These are phyloP conservation scores for Atkinsonella hypoxylon DNA, from an alignment of 2,329 filamentous ascomycete species.

Conservation along the genomic window DNA sequence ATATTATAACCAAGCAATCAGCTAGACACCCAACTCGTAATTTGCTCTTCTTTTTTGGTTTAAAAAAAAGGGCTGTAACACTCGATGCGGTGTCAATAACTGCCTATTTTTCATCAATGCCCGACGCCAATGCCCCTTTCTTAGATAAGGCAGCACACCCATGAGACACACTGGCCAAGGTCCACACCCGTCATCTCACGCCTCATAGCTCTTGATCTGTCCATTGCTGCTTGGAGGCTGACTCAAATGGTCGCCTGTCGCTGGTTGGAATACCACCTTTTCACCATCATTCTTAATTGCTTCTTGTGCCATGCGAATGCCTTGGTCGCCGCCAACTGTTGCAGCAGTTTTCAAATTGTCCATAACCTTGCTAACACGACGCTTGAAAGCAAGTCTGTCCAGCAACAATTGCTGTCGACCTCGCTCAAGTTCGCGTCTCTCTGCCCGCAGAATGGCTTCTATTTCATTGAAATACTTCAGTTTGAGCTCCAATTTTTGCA, in stretches of 20 bases:
- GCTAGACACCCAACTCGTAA: not conserved
- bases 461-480: slow-evolving; percentile 94
- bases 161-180: not conserved
- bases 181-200: slow-evolving; percentile 19
- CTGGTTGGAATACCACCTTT: slow-evolving; percentile 40
- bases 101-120: not conserved
- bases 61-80: not conserved
- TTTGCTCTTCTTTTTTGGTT: not conserved
- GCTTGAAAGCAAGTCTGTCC: slow-evolving; percentile 82
- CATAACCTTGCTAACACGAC: slow-evolving; percentile 73
- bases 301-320: slow-evolving; percentile 34
- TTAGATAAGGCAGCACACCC: not conserved
- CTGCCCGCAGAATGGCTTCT: slow-evolving; percentile 81
- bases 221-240: slow-evolving; percentile 44
- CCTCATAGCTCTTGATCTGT: slow-evolving; percentile 46
- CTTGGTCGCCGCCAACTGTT: slow-evolving; percentile 36
- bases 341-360: slow-evolving; percentile 53
- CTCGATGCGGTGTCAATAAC: not conserved
- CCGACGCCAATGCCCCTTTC: not conserved
- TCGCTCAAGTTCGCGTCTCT: slow-evolving; percentile 84
- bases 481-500: slow-evolving; percentile 93
- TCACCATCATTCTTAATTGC: slow-evolving; percentile 33
- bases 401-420: slow-evolving; percentile 88
- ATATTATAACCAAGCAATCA: not conserved
- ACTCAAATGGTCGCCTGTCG: slow-evolving; percentile 29